Evolutionary conservation across 2,329 filamentous ascomycete species (phyloP).

Genomic region (Dactylonectria estremocensis): DNA sequence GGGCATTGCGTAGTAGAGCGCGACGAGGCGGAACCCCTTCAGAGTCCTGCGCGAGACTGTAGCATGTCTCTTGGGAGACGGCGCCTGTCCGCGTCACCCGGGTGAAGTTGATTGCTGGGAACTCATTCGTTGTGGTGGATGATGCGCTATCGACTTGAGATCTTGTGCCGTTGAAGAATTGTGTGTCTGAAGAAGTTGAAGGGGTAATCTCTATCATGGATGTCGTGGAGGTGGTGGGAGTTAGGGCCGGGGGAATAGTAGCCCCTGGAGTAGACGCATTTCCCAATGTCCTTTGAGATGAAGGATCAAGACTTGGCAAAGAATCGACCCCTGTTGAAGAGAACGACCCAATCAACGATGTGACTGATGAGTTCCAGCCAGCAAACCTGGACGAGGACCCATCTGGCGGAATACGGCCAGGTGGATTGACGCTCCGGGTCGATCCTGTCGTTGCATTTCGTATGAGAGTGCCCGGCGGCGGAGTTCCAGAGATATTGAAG

Average conservation of each 20-base stretch:
- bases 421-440: background rate
- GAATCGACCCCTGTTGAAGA: background rate
- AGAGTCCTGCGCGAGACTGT: slow-evolving; percentile 47
- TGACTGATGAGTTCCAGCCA: slow-evolving; percentile 18
- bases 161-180: slow-evolving; percentile 22
- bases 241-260: background rate
- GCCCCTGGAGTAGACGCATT: background rate
- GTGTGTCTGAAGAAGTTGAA: slow-evolving; percentile 14
- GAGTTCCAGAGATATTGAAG: background rate
- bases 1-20: slow-evolving; percentile 52
- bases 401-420: background rate
- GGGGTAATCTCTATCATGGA: background rate
- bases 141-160: slow-evolving; percentile 32
- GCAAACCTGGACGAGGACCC: background rate
- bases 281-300: background rate
- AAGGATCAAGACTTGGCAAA: background rate
- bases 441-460: slow-evolving; percentile 1
- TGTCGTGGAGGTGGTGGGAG: background rate
- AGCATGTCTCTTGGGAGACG: slow-evolving; percentile 50
- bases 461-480: background rate
- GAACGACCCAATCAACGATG: background rate
- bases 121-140: slow-evolving; percentile 27
- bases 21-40: slow-evolving; percentile 44
- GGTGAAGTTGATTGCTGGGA: slow-evolving; percentile 53
- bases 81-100: slow-evolving; percentile 50